Percentiles rank a stretch among this genome's conserved stretches.
These are phyloP conservation scores for Talaromyces ruber DNA, from an alignment of 495 filamentous ascomycete genomes.

Conservation along the genomic window DNA sequence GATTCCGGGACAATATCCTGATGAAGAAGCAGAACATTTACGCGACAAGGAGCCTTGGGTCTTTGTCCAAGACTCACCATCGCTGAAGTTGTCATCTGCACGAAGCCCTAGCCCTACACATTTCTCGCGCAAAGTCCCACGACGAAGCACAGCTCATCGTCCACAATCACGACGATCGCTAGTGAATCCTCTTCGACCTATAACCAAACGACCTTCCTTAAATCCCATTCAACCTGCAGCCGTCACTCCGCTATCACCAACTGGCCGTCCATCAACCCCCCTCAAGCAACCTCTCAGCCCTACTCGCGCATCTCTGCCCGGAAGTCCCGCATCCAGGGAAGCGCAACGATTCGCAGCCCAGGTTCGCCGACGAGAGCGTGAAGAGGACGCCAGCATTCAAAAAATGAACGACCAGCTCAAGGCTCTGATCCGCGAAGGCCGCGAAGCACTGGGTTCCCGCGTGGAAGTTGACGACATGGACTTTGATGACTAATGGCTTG, in stretches of 20 bases:
- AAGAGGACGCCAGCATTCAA: constrained; percentile 68
- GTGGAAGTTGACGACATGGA: constrained; percentile 63
- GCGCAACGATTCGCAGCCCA: constrained; percentile 59
- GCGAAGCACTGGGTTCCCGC: constrained; percentile 74
- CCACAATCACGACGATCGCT: constrained; percentile 9
- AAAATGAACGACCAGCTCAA: constrained; percentile 70
- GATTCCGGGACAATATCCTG: constrained; percentile 37
- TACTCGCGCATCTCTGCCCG: constrained; percentile 22
- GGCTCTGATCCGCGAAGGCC: constrained; percentile 81
- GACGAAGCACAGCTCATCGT: constrained; percentile 11
- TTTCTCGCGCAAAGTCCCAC: constrained; percentile 13
- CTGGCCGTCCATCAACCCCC: constrained; percentile 26
- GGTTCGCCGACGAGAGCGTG: constrained; percentile 60
- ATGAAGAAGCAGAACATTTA: constrained; percentile 18
- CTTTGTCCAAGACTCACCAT: constrained; percentile 45
- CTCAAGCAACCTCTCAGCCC: constrained; percentile 26
- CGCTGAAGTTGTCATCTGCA: constrained; percentile 1
- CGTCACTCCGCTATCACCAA: constrained; percentile 5
- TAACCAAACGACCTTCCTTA: constrained; percentile 20
- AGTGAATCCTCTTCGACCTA: constrained; percentile 13
- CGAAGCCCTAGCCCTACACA: constrained; percentile 15
- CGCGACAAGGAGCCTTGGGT: constrained; percentile 62
- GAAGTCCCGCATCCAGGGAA: constrained; percentile 46
- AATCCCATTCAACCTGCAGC: neutral
- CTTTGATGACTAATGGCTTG: constrained; percentile 17